Base-by-base conservation (phyloP, 2,329 filamentous ascomycete genomes). In the Huntiella savannae region DNA sequence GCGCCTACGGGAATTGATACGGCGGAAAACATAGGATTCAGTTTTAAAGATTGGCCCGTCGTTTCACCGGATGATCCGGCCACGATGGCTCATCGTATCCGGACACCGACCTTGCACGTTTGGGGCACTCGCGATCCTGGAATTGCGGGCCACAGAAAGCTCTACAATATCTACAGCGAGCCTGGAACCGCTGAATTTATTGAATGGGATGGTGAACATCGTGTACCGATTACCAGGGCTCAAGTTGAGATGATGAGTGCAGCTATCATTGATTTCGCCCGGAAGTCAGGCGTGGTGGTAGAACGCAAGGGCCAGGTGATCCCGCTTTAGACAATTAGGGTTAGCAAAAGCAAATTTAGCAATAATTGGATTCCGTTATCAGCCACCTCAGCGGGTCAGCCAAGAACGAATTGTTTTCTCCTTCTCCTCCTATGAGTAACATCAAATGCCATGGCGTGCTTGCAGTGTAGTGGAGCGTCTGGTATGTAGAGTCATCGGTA, bases 171-270 rank as follows among this genome's bases (percentile, higher is more conserved):
- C 44, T 85, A 78, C 57, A 82, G 75, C 55, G 65, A 73, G 43
- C 55, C 63, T 7, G 67, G 64, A 0, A 72, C 62, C 2, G 62
- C 69, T 4, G 66, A 60, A 35, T 51, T 85, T 40, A 58, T 87
- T 1, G 77, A 85, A 58, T 87, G 82, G 82, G 70, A 82, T 48
- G 82, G 79, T 0, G 69, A 67, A 1, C 82, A 88, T 57, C 63
- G 82, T 4, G 64, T 88, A 42, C 79, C 81, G 2, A 68, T 87
- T 49, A 82, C 80, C 63, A 64, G 62, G 16, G 62, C 59, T 28
- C 81, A 86, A 58, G 78, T 86, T 3, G 64, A 71, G 42, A 63
- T 59, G 7, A 62, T 82, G 8, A 63, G 71, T 8, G 59, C 63
- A 8, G 64, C 67, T 41, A 70, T 77, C 28, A 58, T 75, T 33